phyloP scores from a whole-genome alignment of 2,329 filamentous ascomycete genomes.

The Venturia pyrina region DNA sequence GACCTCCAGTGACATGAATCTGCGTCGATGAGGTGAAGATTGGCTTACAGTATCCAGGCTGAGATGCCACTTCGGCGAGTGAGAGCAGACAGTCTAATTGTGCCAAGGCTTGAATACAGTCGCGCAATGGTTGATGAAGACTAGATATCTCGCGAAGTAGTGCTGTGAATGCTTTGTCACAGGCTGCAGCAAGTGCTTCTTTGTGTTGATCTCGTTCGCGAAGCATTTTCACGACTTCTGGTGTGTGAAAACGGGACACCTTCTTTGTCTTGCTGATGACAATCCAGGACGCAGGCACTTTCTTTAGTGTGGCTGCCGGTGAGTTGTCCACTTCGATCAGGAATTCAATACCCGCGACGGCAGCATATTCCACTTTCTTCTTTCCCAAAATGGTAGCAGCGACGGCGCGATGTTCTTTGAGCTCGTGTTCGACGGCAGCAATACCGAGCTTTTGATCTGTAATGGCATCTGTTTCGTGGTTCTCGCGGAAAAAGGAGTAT shows the following conservation, averaged over 20 bases:
- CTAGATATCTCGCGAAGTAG: conserved; percentile 64
- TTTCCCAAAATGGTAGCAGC: conserved; percentile 65
- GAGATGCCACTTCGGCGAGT: conserved; percentile 69
- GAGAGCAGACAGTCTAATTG: conserved; percentile 85
- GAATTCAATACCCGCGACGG: conserved; percentile 85
- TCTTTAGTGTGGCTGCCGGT: conserved; percentile 54
- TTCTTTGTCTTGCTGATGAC: conserved; percentile 95
- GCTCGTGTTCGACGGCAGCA: conserved; percentile 79
- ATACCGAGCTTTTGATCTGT: conserved; percentile 87
- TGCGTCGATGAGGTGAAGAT: conserved; percentile 50
- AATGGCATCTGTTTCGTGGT: conserved; percentile 81
- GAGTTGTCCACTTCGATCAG: conserved; percentile 80
- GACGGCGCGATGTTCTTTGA: conserved; percentile 62
- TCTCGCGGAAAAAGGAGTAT: conserved; percentile 83
- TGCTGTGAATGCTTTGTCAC: conserved; percentile 67
- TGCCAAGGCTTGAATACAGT: conserved; percentile 76
- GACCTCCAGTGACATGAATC: conserved; percentile 62
- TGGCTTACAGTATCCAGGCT: conserved; percentile 82
- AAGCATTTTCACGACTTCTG: conserved; percentile 73
- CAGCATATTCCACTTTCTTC: conserved; percentile 65
- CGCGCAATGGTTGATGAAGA: conserved; percentile 84
- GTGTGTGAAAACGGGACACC: conserved; percentile 85
- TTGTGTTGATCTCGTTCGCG: conserved; percentile 89
- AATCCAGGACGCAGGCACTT: conserved; percentile 85
- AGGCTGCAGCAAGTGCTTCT: conserved; percentile 83